Percentiles rank a stretch among this genome's conserved stretches.
These are phyloP conservation scores for Tolypocladium sp. DNA, from an alignment of 2,329 filamentous ascomycete species.

Conservation along the genomic window DNA sequence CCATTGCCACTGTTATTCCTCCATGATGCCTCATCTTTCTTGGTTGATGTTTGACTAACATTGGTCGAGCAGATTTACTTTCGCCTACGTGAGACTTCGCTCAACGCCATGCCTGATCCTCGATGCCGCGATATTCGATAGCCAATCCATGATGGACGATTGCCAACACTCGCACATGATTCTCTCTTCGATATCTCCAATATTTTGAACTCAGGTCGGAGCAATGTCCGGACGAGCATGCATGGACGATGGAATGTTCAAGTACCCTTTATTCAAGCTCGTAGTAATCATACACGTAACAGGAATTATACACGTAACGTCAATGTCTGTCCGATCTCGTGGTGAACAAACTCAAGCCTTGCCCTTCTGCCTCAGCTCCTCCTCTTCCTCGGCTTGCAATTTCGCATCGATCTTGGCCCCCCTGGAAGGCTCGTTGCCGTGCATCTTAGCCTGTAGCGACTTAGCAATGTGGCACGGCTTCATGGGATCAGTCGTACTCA, in stretches of 20 bases:
- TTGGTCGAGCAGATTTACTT: neutral
- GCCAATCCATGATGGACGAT: neutral
- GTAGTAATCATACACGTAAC: too few species aligned
- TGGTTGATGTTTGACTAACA: slow-evolving; percentile 1
- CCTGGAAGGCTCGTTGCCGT: slow-evolving; percentile 65
- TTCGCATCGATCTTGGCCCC: slow-evolving; percentile 66
- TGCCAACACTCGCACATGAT: neutral
- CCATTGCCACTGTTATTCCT: slow-evolving; percentile 9
- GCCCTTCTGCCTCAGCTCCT: slow-evolving; percentile 49
- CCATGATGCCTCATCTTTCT: neutral
- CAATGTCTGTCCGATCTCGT: neutral
- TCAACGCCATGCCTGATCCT: neutral
- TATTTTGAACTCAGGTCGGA: neutral
- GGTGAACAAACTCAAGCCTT: slow-evolving; percentile 12
- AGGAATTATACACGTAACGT: too few species aligned
- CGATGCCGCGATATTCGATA: neutral
- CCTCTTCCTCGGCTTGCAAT: slow-evolving; percentile 59
- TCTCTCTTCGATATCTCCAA: neutral
- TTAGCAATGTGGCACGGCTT: neutral
- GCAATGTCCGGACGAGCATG: neutral
- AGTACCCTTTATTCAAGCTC: too few species aligned
- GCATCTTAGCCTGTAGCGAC: slow-evolving; percentile 42
- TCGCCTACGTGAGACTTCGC: slow-evolving; percentile 5
- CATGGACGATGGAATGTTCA: too few species aligned
- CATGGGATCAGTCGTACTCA: slow-evolving; percentile 19